phyloP scores from a whole-genome alignment of 495 filamentous ascomycete genomes.

The Hypoxylon perforatum region DNA sequence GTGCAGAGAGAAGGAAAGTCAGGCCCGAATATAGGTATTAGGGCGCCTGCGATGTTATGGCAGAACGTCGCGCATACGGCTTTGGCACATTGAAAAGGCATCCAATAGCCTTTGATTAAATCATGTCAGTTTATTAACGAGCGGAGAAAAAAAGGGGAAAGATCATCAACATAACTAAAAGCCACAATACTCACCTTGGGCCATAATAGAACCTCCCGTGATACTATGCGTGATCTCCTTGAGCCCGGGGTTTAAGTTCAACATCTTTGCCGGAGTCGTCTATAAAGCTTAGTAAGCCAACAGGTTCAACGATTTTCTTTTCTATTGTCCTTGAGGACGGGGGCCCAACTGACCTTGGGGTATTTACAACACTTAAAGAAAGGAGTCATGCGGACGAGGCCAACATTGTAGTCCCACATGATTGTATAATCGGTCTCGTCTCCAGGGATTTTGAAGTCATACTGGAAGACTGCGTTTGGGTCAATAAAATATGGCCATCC shows the following conservation, averaged over 20 bases:
- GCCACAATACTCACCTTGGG: slow-evolving; percentile 74
- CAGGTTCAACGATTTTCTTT: neutral
- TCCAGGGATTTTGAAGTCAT: slow-evolving; percentile 80
- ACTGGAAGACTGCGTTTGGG: slow-evolving; percentile 79
- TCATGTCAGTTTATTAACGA: slow-evolving; percentile 14
- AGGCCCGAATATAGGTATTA: slow-evolving; percentile 89
- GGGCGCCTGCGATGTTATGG: slow-evolving; percentile 79
- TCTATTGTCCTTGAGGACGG: neutral
- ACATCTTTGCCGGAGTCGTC: slow-evolving; percentile 87
- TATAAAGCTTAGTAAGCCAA: slow-evolving; percentile 47
- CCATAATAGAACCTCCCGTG: slow-evolving; percentile 87
- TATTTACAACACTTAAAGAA: slow-evolving; percentile 92
- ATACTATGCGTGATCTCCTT: slow-evolving; percentile 91
- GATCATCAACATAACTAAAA: no score
- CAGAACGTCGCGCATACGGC: slow-evolving; percentile 90
- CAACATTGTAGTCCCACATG: slow-evolving; percentile 97
- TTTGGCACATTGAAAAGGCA: slow-evolving; percentile 86
- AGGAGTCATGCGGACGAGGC: slow-evolving; percentile 92
- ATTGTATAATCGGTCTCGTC: slow-evolving; percentile 76
- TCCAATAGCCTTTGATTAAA: slow-evolving; percentile 85
- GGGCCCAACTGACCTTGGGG: slow-evolving; percentile 72
- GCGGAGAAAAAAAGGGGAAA: neutral
- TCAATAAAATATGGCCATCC: slow-evolving; percentile 23
- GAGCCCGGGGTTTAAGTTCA: slow-evolving; percentile 82
- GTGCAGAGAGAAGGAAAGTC: slow-evolving; percentile 80